Percentiles rank a stretch among this genome's conserved stretches.
phyloP scores from a whole-genome alignment of 345 rosid genomes.

The Hevea brasiliensis region DNA sequence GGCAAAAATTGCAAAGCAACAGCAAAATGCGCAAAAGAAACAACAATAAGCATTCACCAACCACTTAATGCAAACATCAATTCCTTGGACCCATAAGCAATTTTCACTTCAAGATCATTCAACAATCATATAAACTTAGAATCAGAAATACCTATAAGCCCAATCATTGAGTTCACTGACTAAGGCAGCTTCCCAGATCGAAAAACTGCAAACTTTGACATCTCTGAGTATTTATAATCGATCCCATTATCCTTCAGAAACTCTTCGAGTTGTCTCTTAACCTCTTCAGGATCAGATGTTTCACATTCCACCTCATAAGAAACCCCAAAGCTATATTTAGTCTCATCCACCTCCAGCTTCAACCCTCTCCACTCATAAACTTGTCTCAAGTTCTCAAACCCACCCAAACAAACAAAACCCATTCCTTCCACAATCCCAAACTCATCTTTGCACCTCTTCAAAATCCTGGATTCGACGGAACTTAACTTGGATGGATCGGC shows the following conservation, averaged over 20 bases:
- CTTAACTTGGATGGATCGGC: constrained; percentile 46
- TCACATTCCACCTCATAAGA: constrained; percentile 86
- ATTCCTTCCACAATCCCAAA: constrained; percentile 48
- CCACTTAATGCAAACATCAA: background rate
- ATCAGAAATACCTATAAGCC: background rate
- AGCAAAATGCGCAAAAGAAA: background rate
- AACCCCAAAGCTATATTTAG: constrained; percentile 62
- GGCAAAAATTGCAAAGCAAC: background rate
- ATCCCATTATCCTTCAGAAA: constrained; percentile 58
- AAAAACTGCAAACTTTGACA: constrained; percentile 77
- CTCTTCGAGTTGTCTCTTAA: constrained; percentile 59
- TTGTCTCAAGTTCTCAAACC: constrained; percentile 71
- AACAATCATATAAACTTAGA: background rate
- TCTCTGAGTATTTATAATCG: constrained; percentile 52
- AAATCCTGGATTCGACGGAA: constrained; percentile 50
- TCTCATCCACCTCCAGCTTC: constrained; percentile 84
- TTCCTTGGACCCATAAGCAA: background rate
- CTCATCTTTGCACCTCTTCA: constrained; percentile 65
- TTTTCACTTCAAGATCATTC: constrained; percentile 4
- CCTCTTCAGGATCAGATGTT: constrained; percentile 64
- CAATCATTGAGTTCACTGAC: constrained; percentile 23
- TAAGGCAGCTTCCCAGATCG: constrained; percentile 67
- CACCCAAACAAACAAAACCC: constrained; percentile 72
- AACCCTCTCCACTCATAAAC: constrained; percentile 69
- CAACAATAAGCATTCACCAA: background rate